Evolutionary conservation across 768 basidiomycete species (phyloP).

Genomic region (Termitomyces sp.): DNA sequence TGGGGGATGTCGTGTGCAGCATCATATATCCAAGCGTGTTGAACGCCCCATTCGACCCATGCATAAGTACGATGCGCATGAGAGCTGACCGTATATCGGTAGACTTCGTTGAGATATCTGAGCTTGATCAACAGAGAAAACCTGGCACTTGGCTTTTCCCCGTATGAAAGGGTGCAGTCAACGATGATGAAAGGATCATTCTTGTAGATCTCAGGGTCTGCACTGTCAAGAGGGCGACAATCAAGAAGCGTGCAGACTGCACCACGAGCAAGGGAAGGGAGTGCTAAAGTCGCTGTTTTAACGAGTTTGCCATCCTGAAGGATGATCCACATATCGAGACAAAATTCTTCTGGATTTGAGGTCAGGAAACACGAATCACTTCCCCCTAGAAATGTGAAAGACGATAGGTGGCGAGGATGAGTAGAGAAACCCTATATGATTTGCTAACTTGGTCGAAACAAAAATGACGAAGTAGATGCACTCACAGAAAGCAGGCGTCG

Average conservation of each 20-base stretch:
- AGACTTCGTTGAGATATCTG: not conserved
- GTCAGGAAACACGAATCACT: not conserved
- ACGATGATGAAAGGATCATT: constrained; percentile 1
- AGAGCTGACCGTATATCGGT: not conserved
- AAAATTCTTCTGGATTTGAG: not conserved
- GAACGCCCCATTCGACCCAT: not conserved
- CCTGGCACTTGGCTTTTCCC: not conserved
- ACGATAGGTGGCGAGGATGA: not conserved
- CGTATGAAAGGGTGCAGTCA: not conserved
- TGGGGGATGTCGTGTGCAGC: not conserved
- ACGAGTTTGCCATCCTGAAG: not conserved
- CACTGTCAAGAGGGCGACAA: not conserved
- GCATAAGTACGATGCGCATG: not conserved
- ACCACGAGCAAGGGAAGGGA: not conserved
- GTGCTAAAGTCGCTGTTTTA: not conserved
- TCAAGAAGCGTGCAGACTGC: not conserved
- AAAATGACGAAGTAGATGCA: not conserved
- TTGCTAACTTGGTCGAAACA: not conserved
- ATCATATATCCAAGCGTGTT: not conserved
- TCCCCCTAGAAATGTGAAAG: constrained; percentile 1
- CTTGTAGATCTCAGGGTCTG: not conserved
- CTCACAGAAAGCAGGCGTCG: not conserved
- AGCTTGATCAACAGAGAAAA: constrained; percentile 1
- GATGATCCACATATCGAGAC: not conserved
- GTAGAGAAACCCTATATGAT: not conserved